Base-by-base conservation (phyloP, 495 filamentous ascomycete species). In the Neurospora sp. region DNA sequence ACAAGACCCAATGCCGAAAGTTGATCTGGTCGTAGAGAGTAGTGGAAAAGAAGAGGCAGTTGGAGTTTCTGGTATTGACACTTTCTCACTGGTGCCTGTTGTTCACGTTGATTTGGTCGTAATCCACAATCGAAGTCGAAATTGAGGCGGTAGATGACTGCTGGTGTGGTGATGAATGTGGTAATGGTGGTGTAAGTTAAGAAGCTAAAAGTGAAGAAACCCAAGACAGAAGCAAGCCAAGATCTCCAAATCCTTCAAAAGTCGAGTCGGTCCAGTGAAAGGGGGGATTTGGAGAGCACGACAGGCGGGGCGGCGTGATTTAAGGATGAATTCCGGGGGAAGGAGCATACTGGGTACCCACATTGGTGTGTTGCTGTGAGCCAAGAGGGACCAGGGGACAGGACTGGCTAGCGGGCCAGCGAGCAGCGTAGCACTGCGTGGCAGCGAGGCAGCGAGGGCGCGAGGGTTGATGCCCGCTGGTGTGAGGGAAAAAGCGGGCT, bases 271-370 rank as follows among this genome's bases (percentile, higher is more conserved):
- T 62, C 54, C 54, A 66, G 62, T 70, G 75, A 75, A 72, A 75
- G 69, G 39, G 66, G 72, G 74, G 71, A 62, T 54, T 72, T 74
- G 73, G 70, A 69, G 70, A 76, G 74, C 77, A 76, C 75, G 75
- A 76, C 74, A 71, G 49, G 75, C 72, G 74, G 77, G 71, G 71
- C 46, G 42, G 31, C 46, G 49, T 31, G 71, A 70, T 72, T 70
- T 72, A 72, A 72, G 71, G 71, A 72, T 70, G 71, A 72, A 72
- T 69, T 72, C 46, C 46, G 46, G 31, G 71, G 39, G 42, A 60
- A 72, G 20, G 44, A 62, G 11, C 42, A 60, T 20, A 31, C 71
- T 18, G 71, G 71, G 11, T 35, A 66, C 54, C 8, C 35, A 35
- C 35, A 35, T 31, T 62, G 27, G 54, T 66, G 54, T 18, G 54